Percentiles rank a stretch among this genome's conserved stretches.
Conservation (phyloP, 148 eudicot species). For the Amaranthus hypochondriacus region DNA sequence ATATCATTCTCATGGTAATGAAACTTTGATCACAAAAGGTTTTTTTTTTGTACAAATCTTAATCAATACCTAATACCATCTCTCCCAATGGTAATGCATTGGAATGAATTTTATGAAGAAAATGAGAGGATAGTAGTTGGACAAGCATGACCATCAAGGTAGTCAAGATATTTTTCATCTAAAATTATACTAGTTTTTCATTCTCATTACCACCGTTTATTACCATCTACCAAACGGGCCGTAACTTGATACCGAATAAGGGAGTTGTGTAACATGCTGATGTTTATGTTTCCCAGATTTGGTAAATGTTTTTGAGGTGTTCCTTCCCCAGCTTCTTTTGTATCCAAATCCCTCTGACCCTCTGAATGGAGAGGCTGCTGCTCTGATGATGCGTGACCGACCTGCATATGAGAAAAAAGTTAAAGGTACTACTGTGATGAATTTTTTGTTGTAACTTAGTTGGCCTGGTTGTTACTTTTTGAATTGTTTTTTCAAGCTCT, state of each 20-base stretch:
- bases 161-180: no score
- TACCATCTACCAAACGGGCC: neutral
- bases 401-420: constrained; percentile 66
- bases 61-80: no score
- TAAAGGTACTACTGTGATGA: constrained; percentile 48
- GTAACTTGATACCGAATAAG: constrained; percentile 7
- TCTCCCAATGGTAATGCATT: no score
- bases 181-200: neutral
- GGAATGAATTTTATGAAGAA: no score
- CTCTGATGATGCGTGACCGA: constrained; percentile 80
- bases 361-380: constrained; percentile 86
- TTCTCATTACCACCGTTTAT: neutral
- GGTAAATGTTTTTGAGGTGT: constrained; percentile 88
- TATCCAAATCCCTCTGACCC: constrained; percentile 93
- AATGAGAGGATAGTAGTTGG: no score
- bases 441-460: neutral
- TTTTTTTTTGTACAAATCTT: no score
- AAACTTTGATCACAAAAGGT: no score
- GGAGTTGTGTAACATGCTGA: constrained; percentile 11
- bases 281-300: constrained; percentile 47
- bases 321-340: constrained; percentile 94
- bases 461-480: neutral
- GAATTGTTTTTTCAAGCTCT: neutral
- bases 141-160: no score
- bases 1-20: no score